Conservation (phyloP, 2,329 filamentous ascomycete genomes). For the Sphaerulina populicola region DNA sequence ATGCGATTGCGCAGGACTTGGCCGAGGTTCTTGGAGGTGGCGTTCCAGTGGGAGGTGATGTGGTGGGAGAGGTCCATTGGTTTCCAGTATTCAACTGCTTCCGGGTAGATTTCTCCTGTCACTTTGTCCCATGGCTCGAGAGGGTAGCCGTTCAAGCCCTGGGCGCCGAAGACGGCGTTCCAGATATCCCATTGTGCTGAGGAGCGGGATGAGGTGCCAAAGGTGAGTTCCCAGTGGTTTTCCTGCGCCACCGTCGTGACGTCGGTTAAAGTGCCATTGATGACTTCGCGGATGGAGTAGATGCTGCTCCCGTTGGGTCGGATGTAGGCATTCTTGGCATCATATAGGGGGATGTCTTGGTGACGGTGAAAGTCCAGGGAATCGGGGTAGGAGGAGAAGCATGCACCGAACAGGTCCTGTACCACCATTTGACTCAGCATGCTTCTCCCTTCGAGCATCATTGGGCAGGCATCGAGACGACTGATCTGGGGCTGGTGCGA, state of each 20-base stretch:
- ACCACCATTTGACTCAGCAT: not conserved
- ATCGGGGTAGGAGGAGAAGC: slow-evolving; percentile 35
- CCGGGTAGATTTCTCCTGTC: slow-evolving; percentile 34
- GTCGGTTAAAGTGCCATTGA: slow-evolving; percentile 24
- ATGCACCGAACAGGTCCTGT: slow-evolving; percentile 33
- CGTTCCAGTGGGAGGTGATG: slow-evolving; percentile 26
- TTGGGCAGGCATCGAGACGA: not conserved
- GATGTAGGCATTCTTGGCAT: slow-evolving; percentile 26
- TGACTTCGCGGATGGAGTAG: slow-evolving; percentile 28
- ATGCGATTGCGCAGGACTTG: slow-evolving; percentile 29
- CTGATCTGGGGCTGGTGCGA: not conserved
- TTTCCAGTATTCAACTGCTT: slow-evolving; percentile 34
- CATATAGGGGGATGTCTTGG: slow-evolving; percentile 34
- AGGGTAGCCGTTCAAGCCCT: slow-evolving; percentile 35
- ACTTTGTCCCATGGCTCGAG: slow-evolving; percentile 36
- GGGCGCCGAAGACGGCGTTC: slow-evolving; percentile 34
- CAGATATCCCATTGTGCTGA: slow-evolving; percentile 34
- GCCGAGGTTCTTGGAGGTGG: slow-evolving; percentile 27
- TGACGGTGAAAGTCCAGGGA: slow-evolving; percentile 34
- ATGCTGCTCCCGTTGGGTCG: slow-evolving; percentile 25
- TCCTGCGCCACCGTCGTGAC: slow-evolving; percentile 14
- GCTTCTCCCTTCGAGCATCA: not conserved
- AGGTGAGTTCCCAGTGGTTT: slow-evolving; percentile 34
- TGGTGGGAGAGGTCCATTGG: slow-evolving; percentile 32
- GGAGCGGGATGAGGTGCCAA: slow-evolving; percentile 32